phyloP scores from a whole-genome alignment of 805 yeast species.

The Saccharomycopsis fibuligera region DNA sequence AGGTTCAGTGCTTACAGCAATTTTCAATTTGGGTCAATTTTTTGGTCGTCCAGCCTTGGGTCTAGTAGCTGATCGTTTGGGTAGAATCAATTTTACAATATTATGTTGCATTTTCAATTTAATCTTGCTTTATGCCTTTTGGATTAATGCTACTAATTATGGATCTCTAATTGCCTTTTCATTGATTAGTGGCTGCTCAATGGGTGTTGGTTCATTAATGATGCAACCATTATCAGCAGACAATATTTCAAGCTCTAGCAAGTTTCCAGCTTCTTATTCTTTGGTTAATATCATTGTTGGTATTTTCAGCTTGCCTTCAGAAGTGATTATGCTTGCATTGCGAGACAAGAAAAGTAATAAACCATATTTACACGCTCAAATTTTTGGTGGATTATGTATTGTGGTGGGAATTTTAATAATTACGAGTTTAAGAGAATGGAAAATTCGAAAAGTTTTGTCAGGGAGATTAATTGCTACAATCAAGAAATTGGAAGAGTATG shows the following conservation, averaged over 20 bases:
- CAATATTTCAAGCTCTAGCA: conserved; percentile 23
- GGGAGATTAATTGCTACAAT: not conserved
- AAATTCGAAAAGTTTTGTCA: conserved; percentile 37
- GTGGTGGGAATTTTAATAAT: conserved; percentile 37
- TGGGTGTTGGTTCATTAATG: conserved; percentile 38
- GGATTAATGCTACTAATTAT: conserved; percentile 43
- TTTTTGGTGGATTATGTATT: conserved; percentile 49
- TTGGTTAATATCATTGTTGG: conserved; percentile 26
- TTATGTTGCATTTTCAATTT: conserved; percentile 23
- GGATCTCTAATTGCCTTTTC: conserved; percentile 36
- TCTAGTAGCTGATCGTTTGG: conserved; percentile 37
- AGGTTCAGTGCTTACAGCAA: conserved; percentile 42
- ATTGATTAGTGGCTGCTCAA: conserved; percentile 36
- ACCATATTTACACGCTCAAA: conserved; percentile 55
- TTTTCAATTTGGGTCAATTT: conserved; percentile 40
- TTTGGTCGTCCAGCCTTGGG: conserved; percentile 48
- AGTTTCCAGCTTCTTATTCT: conserved; percentile 29
- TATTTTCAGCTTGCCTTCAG: conserved; percentile 26
- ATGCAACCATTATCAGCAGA: conserved; percentile 29
- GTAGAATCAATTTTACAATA: conserved; percentile 42
- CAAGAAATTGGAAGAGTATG: not conserved
- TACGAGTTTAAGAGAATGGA: conserved; percentile 45
- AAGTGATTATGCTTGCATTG: conserved; percentile 28
- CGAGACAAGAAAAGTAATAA: conserved; percentile 24
- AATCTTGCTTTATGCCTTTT: conserved; percentile 36